Evolutionary conservation across 257 asterid species (phyloP), one percentile per base, ranked within the genome.

Genomic region (Plantago elongata): DNA sequence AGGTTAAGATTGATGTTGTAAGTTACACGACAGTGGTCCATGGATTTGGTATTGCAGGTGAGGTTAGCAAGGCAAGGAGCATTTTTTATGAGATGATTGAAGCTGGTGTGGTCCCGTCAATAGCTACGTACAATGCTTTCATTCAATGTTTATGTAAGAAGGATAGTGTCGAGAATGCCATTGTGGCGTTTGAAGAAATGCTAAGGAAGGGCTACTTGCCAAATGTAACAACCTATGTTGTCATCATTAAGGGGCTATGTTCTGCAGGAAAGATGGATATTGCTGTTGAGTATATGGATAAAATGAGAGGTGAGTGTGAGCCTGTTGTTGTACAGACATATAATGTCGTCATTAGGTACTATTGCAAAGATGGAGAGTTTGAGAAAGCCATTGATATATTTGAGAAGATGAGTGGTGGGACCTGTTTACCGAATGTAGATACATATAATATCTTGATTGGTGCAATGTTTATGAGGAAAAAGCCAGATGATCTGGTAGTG

Each of bases 101-200:
- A 47, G 86, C 81, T n/a, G 99, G 99, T 13, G 82, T 93, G 52
- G 86, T 93, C 60, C 99, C 99, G 2, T 84, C 97, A 0, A 73
- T 89, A n/a, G 87, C 91, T 7, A 89, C 99, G 54, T 93, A 81
- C 72, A 86, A 84, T 71, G 91, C 97, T 47, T 14, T 93, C 66
- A 83, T 93, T 72, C 96, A 89, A 75, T 90, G 87, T 54, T 61
- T 93, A 68, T 92, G 99, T 73, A 89, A 92, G 84, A 89, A 89
- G 68, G 96, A 87, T 65, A 66, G 71, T 44, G 82, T 89, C 51
- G 97, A 84, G 72, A 89, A 83, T 72, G 96, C 99, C 44, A 55
- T 92, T 6, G 17, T 57, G 60, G 69, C 69, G 64, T 84, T 89
- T 60, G 83, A 87, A 18, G 89, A 92, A 62, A 89, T 92, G 99